phyloP scores from a whole-genome alignment of 257 asterid genomes.

The Fraxinus cuspidata region DNA sequence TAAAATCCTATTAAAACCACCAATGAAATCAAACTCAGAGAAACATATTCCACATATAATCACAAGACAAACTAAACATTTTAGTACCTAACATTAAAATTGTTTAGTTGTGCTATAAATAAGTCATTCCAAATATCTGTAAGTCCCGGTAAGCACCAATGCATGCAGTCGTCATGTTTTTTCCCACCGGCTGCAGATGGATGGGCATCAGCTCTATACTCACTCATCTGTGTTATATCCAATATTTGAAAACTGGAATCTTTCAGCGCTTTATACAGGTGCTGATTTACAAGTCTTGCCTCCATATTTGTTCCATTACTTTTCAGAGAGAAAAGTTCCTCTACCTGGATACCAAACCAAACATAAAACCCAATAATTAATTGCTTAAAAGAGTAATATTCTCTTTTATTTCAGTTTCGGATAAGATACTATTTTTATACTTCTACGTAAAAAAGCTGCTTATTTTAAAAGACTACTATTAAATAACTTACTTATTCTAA shows the following conservation, averaged over 20 bases:
- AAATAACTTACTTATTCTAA: too few species aligned
- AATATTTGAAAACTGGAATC: conserved; percentile 59
- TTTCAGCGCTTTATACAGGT: conserved; percentile 53
- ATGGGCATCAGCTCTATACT: conserved; percentile 87
- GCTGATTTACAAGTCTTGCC: conserved; percentile 78
- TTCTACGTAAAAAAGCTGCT: too few species aligned
- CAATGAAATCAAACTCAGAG: neutral
- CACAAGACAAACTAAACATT: neutral
- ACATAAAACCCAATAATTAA: neutral
- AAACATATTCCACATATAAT: neutral
- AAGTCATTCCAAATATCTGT: conserved; percentile 93
- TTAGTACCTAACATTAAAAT: conserved; percentile 31
- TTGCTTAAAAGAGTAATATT: neutral
- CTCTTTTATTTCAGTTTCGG: neutral
- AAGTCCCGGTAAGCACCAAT: conserved; percentile 95
- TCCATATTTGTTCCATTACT: conserved; percentile 84
- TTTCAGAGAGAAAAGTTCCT: conserved; percentile 60
- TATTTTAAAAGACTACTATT: neutral
- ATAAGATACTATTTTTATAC: neutral
- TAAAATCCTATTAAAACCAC: neutral
- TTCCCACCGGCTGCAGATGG: conserved; percentile 86
- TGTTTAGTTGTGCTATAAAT: conserved; percentile 56
- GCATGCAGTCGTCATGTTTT: conserved; percentile 94
- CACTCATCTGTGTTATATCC: conserved; percentile 76
- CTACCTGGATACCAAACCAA: conserved; percentile 50